Percentiles rank a stretch among this genome's conserved stretches.
These are phyloP conservation scores for Plantago ovata DNA, from an alignment of 257 asterid species.

Conservation along the genomic window DNA sequence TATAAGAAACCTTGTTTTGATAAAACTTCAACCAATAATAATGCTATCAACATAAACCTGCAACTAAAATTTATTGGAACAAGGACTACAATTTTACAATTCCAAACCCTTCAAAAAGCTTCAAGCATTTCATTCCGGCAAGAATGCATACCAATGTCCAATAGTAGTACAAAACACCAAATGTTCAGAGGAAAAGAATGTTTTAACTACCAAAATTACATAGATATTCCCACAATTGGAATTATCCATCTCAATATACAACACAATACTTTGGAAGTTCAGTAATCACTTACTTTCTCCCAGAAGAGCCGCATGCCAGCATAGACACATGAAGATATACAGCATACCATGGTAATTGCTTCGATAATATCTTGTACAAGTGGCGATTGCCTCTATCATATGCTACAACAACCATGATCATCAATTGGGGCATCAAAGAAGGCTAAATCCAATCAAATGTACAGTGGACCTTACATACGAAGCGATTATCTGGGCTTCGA, in stretches of 20 bases:
- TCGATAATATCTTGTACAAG: constrained; percentile 4
- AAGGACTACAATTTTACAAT: too few relatives aligned
- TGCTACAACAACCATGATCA: constrained; percentile 12
- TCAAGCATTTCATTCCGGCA: neutral
- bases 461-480: constrained; percentile 17
- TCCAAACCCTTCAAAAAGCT: neutral
- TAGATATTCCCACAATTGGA: constrained; percentile 44
- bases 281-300: constrained; percentile 21
- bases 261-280: constrained; percentile 30
- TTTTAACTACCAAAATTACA: constrained; percentile 57
- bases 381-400: constrained; percentile 27
- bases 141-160: neutral
- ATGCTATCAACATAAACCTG: too few relatives aligned
- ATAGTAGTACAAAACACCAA: constrained; percentile 12
- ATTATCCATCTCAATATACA: constrained; percentile 54
- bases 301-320: constrained; percentile 16
- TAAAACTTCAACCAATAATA: too few relatives aligned
- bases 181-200: constrained; percentile 29
- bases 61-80: too few relatives aligned
- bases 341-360: constrained; percentile 14
- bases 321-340: constrained; percentile 27
- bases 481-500: constrained; percentile 61
- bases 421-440: constrained; percentile 9
- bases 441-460: constrained; percentile 18
- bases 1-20: too few relatives aligned